Evolutionary conservation across 768 basidiomycete species (phyloP), one percentile per base, ranked within the genome.

Genomic region (Daedaleopsis sinensis): DNA sequence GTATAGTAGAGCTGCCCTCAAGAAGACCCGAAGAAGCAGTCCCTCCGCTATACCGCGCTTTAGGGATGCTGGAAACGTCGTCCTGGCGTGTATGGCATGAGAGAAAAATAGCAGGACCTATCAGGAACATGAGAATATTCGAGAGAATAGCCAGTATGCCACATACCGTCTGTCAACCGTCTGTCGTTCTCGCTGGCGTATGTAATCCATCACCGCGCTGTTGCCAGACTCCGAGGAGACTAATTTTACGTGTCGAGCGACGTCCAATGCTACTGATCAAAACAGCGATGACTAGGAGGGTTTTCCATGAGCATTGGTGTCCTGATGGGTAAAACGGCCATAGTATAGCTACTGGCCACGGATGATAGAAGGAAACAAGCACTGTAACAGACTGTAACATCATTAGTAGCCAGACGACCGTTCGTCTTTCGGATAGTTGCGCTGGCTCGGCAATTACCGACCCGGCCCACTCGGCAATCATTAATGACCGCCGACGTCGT

Each of bases 171-270:
- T 47, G 39, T 42, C 39, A 42, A n/a, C n/a, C n/a, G n/a, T 38
- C 15, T 38, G 15, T 19, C 18, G 6, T 23, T 16, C 23, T 21
- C 21, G 12, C 21, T 15, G 47, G 23, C 19, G 51, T 35, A 52
- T 52, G 52, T 24, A n/a, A 54, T 54, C 21, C 32, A 54, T 54
- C 52, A 54, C 52, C 38, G 38, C 52, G 52, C 52, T 13, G 52
- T 43, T 23, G 23, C 36, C 37, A 42, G 52, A 37, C 52, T 37
- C 23, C 18, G 39, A 24, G 47, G 15, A 27, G 23, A 24, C 7
- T 24, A 9, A 21, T 49, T 49, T 49, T 54, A 54, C 52, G 37
- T 54, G 37, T 54, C n/a, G 12, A 13, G 39, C 36, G 38, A 23
- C 7, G n/a, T 18, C 39, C 5, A 10, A 42, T 18, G 39, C 39